Percentiles rank a stretch among this genome's conserved stretches.
phyloP scores from a whole-genome alignment of 2,329 filamentous ascomycete species.

The Colletotrichum agaves region DNA sequence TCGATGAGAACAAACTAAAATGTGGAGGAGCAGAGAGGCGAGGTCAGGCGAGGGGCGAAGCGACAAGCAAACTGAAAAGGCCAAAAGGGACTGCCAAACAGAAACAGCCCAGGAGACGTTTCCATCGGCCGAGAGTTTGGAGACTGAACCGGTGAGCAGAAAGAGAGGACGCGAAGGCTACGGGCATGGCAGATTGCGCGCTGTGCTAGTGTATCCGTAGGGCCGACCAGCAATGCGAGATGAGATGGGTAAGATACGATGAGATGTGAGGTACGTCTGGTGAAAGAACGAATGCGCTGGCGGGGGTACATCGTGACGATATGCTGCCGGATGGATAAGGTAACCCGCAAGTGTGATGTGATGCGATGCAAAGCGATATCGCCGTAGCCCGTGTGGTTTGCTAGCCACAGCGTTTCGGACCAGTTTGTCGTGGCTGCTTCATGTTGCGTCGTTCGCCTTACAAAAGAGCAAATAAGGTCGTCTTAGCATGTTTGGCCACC shows the following conservation, averaged over 20 bases:
- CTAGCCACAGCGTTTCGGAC: not conserved
- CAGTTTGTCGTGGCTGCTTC: slow-evolving; percentile 19
- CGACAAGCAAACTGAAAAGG: slow-evolving; percentile 17
- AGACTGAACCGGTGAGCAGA: not conserved
- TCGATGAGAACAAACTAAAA: slow-evolving; percentile 4
- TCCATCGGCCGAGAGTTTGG: too few species aligned
- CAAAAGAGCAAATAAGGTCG: not conserved
- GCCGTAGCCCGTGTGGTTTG: slow-evolving; percentile 7
- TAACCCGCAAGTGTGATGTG: not conserved
- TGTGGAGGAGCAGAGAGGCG: slow-evolving; percentile 12
- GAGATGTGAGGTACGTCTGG: not conserved
- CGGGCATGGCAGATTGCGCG: slow-evolving; percentile 22
- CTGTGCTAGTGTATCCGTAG: slow-evolving; percentile 14
- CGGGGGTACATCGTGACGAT: not conserved
- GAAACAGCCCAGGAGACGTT: not conserved
- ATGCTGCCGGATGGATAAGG: not conserved
- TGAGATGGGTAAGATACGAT: slow-evolving; percentile 5
- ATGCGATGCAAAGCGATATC: not conserved
- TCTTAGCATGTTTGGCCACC: slow-evolving; percentile 15
- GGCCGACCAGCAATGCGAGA: slow-evolving; percentile 17
- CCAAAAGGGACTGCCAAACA: not conserved
- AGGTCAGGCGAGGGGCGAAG: slow-evolving; percentile 2
- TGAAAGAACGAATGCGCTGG: not conserved
- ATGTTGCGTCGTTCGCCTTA: slow-evolving; percentile 11
- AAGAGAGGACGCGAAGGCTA: slow-evolving; percentile 9